Evolutionary conservation across 1,284 basidiomycete species (phyloP), one percentile per base, ranked within the genome.

Genomic region (Papiliotrema fonsecae): DNA sequence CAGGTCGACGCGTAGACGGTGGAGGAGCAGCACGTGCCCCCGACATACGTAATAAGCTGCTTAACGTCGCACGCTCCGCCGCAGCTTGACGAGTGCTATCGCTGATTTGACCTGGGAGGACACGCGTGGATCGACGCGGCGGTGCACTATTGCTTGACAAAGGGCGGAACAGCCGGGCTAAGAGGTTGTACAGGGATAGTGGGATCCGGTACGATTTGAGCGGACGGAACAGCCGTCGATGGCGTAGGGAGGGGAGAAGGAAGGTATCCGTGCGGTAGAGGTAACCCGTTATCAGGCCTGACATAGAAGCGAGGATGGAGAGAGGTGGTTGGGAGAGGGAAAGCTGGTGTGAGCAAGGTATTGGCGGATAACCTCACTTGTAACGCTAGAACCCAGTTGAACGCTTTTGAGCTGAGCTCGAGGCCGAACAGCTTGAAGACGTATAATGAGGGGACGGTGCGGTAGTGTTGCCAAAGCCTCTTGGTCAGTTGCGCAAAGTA

Each of bases 231-330:
- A 58, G 45, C 2, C 62, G 51, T n/a, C 61, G 60, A 16, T 62
- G 59, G 2, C 56, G 51, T 25, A 68, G 53, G 2, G 58, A 66
- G 9, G 69, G 50, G 21, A 65, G 58, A 41, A 69, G 60, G 14
- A 82, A 82, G 27, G 85, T 78, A 67, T 91, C 87, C 13, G 87
- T 85, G 39, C 87, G 83, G 67, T 91, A 92, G 37, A 48, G 87
- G 74, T 61, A 83, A 77, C 90, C 88, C 6, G 82, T 75, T 5
- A 85, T 54, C 10, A 89, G 54, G 24, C 89, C 89, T 28, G 85
- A 72, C 25, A 78, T 51, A 0, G 84, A 77, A 2, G 82, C 79
- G 9, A 81, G 72, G 5, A 79, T 65, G 6, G 86, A 86, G 2
- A 82, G 77, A 0, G 87, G 87, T 1, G 81, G 73, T 32, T 82